phyloP scores from a whole-genome alignment of 2,329 filamentous ascomycete genomes.

The Colletotrichum sp. region DNA sequence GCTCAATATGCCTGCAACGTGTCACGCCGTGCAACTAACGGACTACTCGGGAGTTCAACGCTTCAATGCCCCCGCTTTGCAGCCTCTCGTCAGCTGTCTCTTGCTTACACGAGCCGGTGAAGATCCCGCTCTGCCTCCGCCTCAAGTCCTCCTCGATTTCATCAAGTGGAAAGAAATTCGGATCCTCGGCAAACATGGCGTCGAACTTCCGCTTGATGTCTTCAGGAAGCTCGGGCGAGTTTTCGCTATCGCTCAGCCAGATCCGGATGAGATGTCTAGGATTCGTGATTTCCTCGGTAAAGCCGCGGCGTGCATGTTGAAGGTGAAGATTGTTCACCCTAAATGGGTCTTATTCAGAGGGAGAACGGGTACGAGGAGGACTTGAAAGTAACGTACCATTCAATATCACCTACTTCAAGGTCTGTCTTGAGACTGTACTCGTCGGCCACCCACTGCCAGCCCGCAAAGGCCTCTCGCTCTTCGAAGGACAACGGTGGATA shows the following conservation, averaged over 20 bases:
- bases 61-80: not conserved
- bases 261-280: not conserved
- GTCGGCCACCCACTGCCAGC: not conserved
- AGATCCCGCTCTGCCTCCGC: not conserved
- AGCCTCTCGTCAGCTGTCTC: not conserved
- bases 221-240: not conserved
- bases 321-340: not conserved
- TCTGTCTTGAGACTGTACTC: not conserved
- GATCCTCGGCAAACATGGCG: not conserved
- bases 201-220: not conserved
- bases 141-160: not conserved
- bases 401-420: not conserved
- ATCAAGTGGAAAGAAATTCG: not conserved
- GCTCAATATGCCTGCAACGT: not conserved
- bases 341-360: not conserved
- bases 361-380: not conserved
- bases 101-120: not conserved
- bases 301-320: not conserved
- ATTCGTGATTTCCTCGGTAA: not conserved
- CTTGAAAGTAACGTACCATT: not conserved
- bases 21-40: not conserved
- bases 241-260: not conserved
- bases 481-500: not conserved
- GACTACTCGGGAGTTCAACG: not conserved
- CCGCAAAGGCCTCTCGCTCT: not conserved